A percentile compares a stretch with the other conserved stretches of the same genome.
phyloP scores from a whole-genome alignment of 805 yeast genomes.

The Pichia cabralensis region DNA sequence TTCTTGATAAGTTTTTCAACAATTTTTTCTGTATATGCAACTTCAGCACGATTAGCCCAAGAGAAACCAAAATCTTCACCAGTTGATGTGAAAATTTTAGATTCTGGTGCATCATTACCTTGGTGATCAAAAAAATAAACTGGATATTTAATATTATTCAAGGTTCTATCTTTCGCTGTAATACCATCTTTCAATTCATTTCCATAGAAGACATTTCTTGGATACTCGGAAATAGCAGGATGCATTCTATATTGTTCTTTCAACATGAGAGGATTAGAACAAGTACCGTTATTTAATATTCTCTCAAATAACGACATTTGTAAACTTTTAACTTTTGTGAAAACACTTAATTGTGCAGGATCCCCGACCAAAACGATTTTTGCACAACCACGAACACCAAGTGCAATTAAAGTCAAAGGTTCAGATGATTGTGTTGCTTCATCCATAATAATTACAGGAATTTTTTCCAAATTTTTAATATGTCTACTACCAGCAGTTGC shows the following conservation, averaged over 20 bases:
- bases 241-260: slow-evolving; percentile 93
- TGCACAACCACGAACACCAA: slow-evolving; percentile 54
- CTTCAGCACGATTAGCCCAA: slow-evolving; percentile 45
- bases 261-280: slow-evolving; percentile 51
- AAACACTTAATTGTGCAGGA: slow-evolving; percentile 61
- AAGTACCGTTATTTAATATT: slow-evolving; percentile 49
- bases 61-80: slow-evolving; percentile 40
- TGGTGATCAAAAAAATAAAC: slow-evolving; percentile 50
- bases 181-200: slow-evolving; percentile 63
- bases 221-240: slow-evolving; percentile 77
- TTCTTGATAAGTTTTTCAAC: slow-evolving; percentile 41
- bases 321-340: slow-evolving; percentile 54
- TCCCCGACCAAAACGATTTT: slow-evolving; percentile 68
- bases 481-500: slow-evolving; percentile 62
- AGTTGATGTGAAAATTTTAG: slow-evolving; percentile 33
- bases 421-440: slow-evolving; percentile 70
- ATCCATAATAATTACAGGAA: slow-evolving; percentile 63
- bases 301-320: slow-evolving; percentile 63
- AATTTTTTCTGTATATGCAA: slow-evolving; percentile 32
- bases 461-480: slow-evolving; percentile 36
- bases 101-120: slow-evolving; percentile 34
- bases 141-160: slow-evolving; percentile 42
- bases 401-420: slow-evolving; percentile 56
- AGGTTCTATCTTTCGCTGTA: slow-evolving; percentile 35
- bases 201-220: slow-evolving; percentile 68